Base-by-base conservation (phyloP, 495 filamentous ascomycete species). In the Hyaloscypha variabilis region DNA sequence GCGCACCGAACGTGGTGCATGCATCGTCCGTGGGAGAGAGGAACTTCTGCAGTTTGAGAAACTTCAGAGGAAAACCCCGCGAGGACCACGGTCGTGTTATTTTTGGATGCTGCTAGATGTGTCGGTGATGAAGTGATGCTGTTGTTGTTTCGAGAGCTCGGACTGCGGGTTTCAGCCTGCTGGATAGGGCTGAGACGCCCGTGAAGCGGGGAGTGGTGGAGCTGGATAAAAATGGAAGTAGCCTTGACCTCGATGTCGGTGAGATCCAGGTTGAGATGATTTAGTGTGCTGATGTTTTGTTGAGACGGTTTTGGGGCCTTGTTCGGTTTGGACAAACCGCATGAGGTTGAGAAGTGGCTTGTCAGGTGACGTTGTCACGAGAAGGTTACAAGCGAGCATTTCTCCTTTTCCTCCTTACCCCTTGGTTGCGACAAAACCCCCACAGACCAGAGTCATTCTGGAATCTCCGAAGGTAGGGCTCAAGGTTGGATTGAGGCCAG, bases 111-210 rank as follows among this genome's bases (percentile, higher is more conserved):
- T 23, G 23, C 30, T 55, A 13, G 58, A 57, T 34, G 31, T 34
- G 31, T 34, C n/a, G 31, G 31, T 17, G 63, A 26, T 25, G 54
- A 53, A 21, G 26, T 69, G 67, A 69, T 34, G 67, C 62, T 65
- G 36, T 62, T 58, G 56, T 58, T 61, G 67, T 69, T 69, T 65
- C 67, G 62, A 69, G 28, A 65, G 67, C 54, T 64, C 26, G 66
- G 66, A 68, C 60, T 29, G 13, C 19, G 2, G 52, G 56, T 63
- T 60, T 65, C 67, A 62, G 50, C 26, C 25, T 58, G 46, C 53
- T 31, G 19, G 19, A 6, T 23, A 54, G 21, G 50, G 62, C 62
- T 64, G 53, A 64, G 52, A 64, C 62, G 21, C 2, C 53, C 31
- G 31, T 34, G 31, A 34, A 34, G 31, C 31, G 31, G 31, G 31